These are phyloP conservation scores for Eimeria maxima DNA, from an alignment of 169 alveolate genomes.

Conservation along the genomic window DNA sequence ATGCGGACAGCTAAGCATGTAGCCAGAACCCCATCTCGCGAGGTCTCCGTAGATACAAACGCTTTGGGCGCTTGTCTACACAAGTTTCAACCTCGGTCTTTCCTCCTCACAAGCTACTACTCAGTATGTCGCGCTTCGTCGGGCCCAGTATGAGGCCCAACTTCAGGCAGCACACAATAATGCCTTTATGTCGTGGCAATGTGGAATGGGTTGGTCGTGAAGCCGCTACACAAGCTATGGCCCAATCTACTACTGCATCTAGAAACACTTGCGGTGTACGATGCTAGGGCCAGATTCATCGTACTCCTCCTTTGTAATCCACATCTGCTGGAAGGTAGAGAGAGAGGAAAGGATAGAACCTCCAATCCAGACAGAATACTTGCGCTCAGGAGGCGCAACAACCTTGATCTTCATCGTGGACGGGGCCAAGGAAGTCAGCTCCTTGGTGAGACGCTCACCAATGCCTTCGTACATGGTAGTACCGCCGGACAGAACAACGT, in stretches of 20 bases:
- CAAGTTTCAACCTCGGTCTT: slow-evolving; percentile 24
- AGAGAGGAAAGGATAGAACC: slow-evolving; percentile 98
- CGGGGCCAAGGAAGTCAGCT: slow-evolving; percentile 98
- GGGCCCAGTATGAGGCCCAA: slow-evolving; percentile 42
- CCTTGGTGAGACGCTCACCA: slow-evolving; percentile 98
- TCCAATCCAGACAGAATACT: slow-evolving; percentile 99
- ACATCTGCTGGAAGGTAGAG: slow-evolving; percentile 98
- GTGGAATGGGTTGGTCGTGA: slow-evolving; percentile 1
- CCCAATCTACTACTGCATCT: slow-evolving; percentile 31
- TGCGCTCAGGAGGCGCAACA: slow-evolving; percentile 99
- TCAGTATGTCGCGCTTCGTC: slow-evolving; percentile 64
- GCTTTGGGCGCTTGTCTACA: slow-evolving; percentile 21
- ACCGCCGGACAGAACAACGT: slow-evolving; percentile 98
- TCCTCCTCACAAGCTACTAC: slow-evolving; percentile 25
- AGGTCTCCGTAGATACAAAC: background rate
- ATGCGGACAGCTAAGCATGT: slow-evolving; percentile 52
- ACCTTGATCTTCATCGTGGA: slow-evolving; percentile 98
- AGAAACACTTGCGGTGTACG: slow-evolving; percentile 97
- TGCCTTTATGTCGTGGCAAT: slow-evolving; percentile 48
- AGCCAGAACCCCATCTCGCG: slow-evolving; percentile 33
- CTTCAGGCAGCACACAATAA: slow-evolving; percentile 65
- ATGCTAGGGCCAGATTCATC: slow-evolving; percentile 99
- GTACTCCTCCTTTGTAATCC: slow-evolving; percentile 99
- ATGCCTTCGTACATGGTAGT: slow-evolving; percentile 98
- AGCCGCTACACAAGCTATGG: slow-evolving; percentile 54